Evolutionary conservation across 371 early-diverging fungal genomes (phyloP).

Genomic region (Mortierella sp.): DNA sequence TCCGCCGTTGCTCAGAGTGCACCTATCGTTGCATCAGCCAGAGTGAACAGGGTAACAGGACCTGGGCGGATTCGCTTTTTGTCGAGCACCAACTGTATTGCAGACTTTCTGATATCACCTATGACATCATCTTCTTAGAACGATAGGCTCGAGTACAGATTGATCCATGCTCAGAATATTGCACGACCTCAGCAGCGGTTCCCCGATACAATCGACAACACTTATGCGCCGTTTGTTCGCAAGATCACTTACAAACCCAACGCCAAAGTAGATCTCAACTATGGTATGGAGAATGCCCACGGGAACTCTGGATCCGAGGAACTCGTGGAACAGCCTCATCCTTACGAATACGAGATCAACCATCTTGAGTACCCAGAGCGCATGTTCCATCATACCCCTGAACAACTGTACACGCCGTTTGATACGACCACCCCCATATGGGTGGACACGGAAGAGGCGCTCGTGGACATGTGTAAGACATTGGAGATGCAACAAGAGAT

Average conservation of each 20-base stretch:
- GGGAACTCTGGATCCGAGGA: conserved; percentile 11
- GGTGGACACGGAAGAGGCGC: conserved; percentile 77
- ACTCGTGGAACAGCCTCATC: conserved; percentile 70
- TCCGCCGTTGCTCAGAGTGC: conserved; percentile 58
- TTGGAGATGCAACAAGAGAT: conserved; percentile 76
- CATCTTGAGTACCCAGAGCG: conserved; percentile 78
- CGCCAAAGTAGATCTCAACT: conserved; percentile 81
- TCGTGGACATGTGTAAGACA: conserved; percentile 69
- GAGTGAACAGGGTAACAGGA: no score
- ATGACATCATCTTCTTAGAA: conserved; percentile 11
- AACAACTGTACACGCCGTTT: conserved; percentile 67
- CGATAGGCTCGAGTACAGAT: conserved; percentile 61
- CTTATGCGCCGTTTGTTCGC: conserved; percentile 76
- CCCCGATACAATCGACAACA: conserved; percentile 88
- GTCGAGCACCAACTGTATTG: no score
- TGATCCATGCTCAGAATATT: conserved; percentile 81
- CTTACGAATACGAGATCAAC: conserved; percentile 92
- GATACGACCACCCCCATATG: conserved; percentile 71
- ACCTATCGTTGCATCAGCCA: conserved; percentile 68
- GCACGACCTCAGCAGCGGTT: conserved; percentile 90
- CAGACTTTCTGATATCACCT: conserved; percentile 1
- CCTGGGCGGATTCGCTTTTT: conserved; percentile 2
- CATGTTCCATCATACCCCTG: conserved; percentile 70
- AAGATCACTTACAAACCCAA: conserved; percentile 87
- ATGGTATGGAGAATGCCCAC: conserved; percentile 50